Evolutionary conservation across 108 stramenopile genomes (phyloP), one percentile per base, ranked within the genome.

Genomic region (Parietichytrium sp.): DNA sequence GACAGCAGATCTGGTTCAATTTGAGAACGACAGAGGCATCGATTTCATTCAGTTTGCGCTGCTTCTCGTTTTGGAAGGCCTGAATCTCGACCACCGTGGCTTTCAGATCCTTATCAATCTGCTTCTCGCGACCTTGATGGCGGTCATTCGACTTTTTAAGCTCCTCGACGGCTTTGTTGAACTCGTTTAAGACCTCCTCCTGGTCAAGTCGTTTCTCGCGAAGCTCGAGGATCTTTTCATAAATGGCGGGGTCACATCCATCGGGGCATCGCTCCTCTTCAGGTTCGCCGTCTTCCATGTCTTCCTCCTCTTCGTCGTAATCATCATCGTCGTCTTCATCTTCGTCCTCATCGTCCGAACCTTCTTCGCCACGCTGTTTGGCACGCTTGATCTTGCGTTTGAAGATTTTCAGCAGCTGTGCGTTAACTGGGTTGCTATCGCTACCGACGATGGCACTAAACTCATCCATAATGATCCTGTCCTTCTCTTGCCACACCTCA

Each of bases 51-150:
- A 89, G 82, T 48, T 33, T 48, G 26, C 51, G 84, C 86, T 91
- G 91, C 84, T 91, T 91, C 81, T 91, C 87, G 25, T 83, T 51
- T 50, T 91, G 91, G 51, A 89, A 90, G 13, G 85, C 86, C 16
- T 47, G 84, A 25, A 91, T 89, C 83, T 91, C 90, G 12, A 23
- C n/a, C 27, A 51, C 61, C 27, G 86, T 88, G 31, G 52, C 45
- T 18, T 83, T 54, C 13, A 87, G 49, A 29, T 91, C 90, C 81
- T 89, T 89, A 79, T 84, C 84, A 27, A 91, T 88, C 81, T 87
- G 85, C 51, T 81, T 83, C 83, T 89, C 84, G 4, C 84, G 29
- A 3, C 25, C 51, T 23, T 54, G 80, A 26, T 80, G 80, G 3
- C 89, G 82, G 30, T 90, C 89, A 47, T 80, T 52, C n/a, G 77